Evolutionary conservation across 2,329 filamentous ascomycete species (phyloP).

Genomic region (Aspergillus sp.): DNA sequence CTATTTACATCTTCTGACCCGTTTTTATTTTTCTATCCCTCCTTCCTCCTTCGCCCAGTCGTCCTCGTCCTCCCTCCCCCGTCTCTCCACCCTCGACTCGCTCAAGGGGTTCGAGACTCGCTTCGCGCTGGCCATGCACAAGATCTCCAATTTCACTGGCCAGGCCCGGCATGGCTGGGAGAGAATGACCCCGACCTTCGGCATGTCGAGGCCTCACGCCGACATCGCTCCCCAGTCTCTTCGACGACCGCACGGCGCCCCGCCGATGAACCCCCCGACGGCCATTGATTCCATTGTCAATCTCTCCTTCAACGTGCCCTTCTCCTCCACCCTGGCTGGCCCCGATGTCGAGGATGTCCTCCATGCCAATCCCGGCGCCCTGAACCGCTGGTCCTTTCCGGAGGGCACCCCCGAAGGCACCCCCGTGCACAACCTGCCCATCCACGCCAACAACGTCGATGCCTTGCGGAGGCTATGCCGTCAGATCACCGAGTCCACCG

Average conservation of each 20-base stretch:
- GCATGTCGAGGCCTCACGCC: constrained; percentile 51
- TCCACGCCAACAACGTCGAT: constrained; percentile 79
- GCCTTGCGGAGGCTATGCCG: constrained; percentile 70
- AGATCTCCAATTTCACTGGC: constrained; percentile 59
- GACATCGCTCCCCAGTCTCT: constrained; percentile 46
- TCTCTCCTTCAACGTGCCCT: constrained; percentile 95
- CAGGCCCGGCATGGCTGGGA: constrained; percentile 59
- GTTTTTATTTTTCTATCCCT: constrained; percentile 6
- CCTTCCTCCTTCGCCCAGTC: constrained; percentile 11
- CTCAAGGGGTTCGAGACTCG: constrained; percentile 28
- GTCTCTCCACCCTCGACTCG: constrained; percentile 24
- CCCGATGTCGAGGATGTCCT: constrained; percentile 92
- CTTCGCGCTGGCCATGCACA: constrained; percentile 46
- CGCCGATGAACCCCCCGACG: constrained; percentile 55
- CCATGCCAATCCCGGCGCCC: constrained; percentile 78
- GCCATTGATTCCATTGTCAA: constrained; percentile 71
- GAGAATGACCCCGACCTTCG: constrained; percentile 57
- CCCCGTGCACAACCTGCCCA: constrained; percentile 79
- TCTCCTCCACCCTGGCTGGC: constrained; percentile 82
- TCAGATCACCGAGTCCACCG: constrained; percentile 61
- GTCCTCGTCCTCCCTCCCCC: constrained; percentile 10
- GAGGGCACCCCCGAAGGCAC: constrained; percentile 76
- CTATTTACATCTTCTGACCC: constrained; percentile 9
- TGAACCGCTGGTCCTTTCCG: constrained; percentile 87
- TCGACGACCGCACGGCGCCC: constrained; percentile 45